Percentiles rank a stretch among this genome's conserved stretches.
phyloP scores from a whole-genome alignment of 495 filamentous ascomycete genomes.

The Podospora tetraspora region DNA sequence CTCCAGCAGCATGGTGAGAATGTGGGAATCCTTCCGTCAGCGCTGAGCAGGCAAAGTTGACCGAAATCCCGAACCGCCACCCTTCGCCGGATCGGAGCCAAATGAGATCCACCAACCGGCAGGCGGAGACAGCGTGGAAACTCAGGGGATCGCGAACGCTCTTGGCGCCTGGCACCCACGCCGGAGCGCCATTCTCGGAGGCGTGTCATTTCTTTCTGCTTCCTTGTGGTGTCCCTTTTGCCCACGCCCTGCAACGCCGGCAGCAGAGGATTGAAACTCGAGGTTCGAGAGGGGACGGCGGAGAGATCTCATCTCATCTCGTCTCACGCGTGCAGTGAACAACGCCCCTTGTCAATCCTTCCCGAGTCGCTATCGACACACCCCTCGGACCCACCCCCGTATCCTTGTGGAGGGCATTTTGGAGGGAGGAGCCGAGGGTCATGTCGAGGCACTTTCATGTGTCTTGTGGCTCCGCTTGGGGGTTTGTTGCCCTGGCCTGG shows the following conservation, averaged over 20 bases:
- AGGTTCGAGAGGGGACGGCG: neutral
- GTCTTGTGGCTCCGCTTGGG: neutral
- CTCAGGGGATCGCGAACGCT: constrained; percentile 3
- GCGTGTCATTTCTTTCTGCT: neutral
- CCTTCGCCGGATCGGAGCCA: constrained; percentile 1
- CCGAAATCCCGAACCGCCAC: neutral
- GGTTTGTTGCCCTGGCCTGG: neutral
- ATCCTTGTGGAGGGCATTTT: neutral
- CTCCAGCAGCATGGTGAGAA: neutral
- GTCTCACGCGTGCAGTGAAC: constrained; percentile 9
- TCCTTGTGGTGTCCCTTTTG: neutral
- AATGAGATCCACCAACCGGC: constrained; percentile 3
- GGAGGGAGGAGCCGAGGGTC: neutral
- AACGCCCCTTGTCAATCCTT: constrained; percentile 4
- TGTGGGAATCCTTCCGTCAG: neutral
- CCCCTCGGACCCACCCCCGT: neutral
- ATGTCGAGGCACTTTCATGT: neutral
- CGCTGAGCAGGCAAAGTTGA: neutral
- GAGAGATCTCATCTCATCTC: constrained; percentile 15
- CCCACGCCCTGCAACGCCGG: neutral
- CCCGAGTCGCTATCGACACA: neutral
- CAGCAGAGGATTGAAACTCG: neutral
- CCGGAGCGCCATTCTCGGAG: neutral
- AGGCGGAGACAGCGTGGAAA: neutral
- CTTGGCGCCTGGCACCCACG: constrained; percentile 2